Percentiles rank a stretch among this genome's conserved stretches.
These are phyloP conservation scores for Kodamaea suecica DNA, from an alignment of 1,139 yeast genomes.

Conservation along the genomic window DNA sequence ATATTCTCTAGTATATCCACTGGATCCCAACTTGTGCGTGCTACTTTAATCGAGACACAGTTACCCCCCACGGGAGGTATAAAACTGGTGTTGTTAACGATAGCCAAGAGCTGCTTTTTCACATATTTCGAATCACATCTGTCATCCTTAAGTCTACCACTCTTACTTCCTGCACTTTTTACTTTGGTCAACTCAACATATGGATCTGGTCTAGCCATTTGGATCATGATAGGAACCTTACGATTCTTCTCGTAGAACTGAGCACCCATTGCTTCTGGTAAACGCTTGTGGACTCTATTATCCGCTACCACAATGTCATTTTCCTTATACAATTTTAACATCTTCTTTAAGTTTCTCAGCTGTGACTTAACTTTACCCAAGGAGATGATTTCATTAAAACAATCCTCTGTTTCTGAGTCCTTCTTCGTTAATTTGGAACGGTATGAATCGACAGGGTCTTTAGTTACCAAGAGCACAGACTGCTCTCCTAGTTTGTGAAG, in stretches of 20 bases:
- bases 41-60: conserved; percentile 50
- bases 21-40: conserved; percentile 44
- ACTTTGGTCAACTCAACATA: conserved; percentile 32
- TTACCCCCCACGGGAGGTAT: conserved; percentile 59
- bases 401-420: conserved; percentile 55
- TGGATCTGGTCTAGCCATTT: conserved; percentile 55
- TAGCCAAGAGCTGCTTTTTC: conserved; percentile 56
- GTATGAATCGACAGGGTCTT: conserved; percentile 62
- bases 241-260: conserved; percentile 57
- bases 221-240: conserved; percentile 63
- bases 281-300: conserved; percentile 55
- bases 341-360: conserved; percentile 41
- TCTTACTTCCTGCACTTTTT: conserved; percentile 22
- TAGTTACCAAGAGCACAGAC: conserved; percentile 58
- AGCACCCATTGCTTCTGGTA: conserved; percentile 55
- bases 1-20: conserved; percentile 50
- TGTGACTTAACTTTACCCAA: conserved; percentile 52
- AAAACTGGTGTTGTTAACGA: conserved; percentile 57
- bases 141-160: conserved; percentile 47
- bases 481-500: conserved; percentile 45
- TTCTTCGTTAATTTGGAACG: conserved; percentile 44
- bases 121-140: conserved; percentile 61
- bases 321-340: conserved; percentile 51
- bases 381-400: conserved; percentile 55
- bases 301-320: conserved; percentile 67